Base-by-base conservation (phyloP, 148 eudicot species). In the Amaranthus cruentus region DNA sequence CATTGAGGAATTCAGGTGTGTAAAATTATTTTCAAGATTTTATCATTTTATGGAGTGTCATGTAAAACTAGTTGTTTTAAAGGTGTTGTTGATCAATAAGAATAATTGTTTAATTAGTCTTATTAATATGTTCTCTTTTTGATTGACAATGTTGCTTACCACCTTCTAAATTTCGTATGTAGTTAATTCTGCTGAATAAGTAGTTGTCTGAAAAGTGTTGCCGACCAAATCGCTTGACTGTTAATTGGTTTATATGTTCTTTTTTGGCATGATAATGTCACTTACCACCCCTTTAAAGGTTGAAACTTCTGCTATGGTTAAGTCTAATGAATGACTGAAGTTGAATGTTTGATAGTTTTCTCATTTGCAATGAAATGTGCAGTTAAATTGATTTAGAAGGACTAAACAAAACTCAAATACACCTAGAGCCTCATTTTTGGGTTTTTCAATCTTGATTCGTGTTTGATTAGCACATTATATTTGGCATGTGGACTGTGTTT, bases 1-100 rank as follows among this genome's bases (percentile, higher is more conserved):
- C 73, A 78, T 95, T 68, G 97, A 95, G 80, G 98, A 95, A 60
- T 88, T 87, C 76, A 83, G 98, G 97, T 91, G 79, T 62, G 82
- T 76, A 14, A 56, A 44, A 28, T 28, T 28, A 28, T 28, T 28
- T 28, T 28, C 38, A 28, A 28, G 38, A 28, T 28, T 28, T 28
- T 28, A 28, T 28, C 38, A 28, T 28, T 28, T 28, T 28, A 28
- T 28, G 38, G 38, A 28, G 38, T 28, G 38, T 28, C 38, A 28
- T 0, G 38, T 28, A 28, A 28, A 28, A 28, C 1, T 28, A 28
- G 38, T 28, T 28, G 38, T 28, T 28, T 28, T 28, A 28, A 28
- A 28, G 38, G 38, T 28, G 38, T 28, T 28, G 38, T 28, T 28
- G 38, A 28, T 28, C 38, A 28, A 28, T 28, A 28, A 28, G 38